Base-by-base conservation (phyloP, 176 grass and related monocot genomes). In the Eragrostis nindensis region DNA sequence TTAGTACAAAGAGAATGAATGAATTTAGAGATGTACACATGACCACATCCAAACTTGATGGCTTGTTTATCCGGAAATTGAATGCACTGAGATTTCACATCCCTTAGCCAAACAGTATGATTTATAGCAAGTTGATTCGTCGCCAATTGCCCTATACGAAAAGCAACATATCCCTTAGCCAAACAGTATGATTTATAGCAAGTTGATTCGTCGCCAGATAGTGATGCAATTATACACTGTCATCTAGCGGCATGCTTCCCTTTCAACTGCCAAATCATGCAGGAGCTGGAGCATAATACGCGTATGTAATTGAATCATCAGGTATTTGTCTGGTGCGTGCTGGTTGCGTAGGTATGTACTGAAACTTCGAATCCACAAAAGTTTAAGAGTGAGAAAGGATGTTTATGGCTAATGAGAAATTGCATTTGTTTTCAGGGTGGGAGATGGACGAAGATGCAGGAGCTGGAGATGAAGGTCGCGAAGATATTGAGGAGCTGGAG, bases 191-290 rank as follows among this genome's bases (percentile, higher is more conserved):
- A 50, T 39, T 36, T 36, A 36, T 36, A 36, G 13, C 39, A 76
- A 45, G 55, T 76, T 76, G 53, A 71, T 42, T 38, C 59, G 64
- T 19, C 21, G 11, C 38, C 73, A 75, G 40, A 69, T 46, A 45
- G 41, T 15, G n/a, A 45, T 62, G 22, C 39, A 19, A 44, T 29
- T 62, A 3, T 39, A 10, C 29, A 55, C 18, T 55, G 49, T 76
- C 39, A 5, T 25, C 73, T 16, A 61, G 39, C 38, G 18, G 13
- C n/a, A 5, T 68, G 66, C 60, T 5, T 30, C 17, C 30, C 32
- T 36, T 36, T 36, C 32, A 36, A 36, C 32, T 36, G 32, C 39
- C 66, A 14, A 68, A 68, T 44, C 39, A 68, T 69, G 32, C 38
- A 25, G n/a, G 21, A 25, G 4, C 41, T 15, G 19, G 66, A 0